Percentiles rank a stretch among this genome's conserved stretches.
phyloP scores from a whole-genome alignment of 148 eudicot species.

The Beta vulgaris region DNA sequence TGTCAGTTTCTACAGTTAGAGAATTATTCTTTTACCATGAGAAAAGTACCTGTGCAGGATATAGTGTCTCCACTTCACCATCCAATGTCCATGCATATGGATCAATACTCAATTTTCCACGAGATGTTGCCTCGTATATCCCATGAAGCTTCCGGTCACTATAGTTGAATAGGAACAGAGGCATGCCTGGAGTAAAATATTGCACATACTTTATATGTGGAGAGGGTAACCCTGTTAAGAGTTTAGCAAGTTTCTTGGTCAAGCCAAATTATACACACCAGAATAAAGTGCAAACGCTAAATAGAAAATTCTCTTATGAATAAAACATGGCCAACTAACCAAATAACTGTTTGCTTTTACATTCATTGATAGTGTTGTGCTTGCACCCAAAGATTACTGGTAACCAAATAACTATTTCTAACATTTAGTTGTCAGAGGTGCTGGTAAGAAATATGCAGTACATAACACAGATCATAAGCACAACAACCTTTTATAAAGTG shows the following conservation, averaged over 20 bases:
- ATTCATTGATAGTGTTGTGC: conserved; percentile 51
- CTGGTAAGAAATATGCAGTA: not conserved
- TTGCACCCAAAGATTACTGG: conserved; percentile 74
- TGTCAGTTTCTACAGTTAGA: too few relatives aligned
- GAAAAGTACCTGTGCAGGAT: conserved; percentile 63
- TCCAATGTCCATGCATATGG: conserved; percentile 57
- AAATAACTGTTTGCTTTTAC: conserved; percentile 43
- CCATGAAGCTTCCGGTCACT: conserved; percentile 70
- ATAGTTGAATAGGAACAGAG: conserved; percentile 69
- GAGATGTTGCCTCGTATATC: conserved; percentile 56
- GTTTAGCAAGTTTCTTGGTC: not conserved
- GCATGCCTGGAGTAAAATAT: conserved; percentile 49
- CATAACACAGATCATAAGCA: not conserved
- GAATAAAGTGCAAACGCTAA: not conserved
- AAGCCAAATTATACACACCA: not conserved
- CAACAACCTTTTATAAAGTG: not conserved
- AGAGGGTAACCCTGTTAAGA: conserved; percentile 58
- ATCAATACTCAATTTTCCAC: conserved; percentile 50
- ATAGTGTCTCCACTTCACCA: conserved; percentile 40
- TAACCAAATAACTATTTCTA: too few relatives aligned
- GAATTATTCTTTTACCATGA: not conserved
- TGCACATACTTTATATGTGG: conserved; percentile 54
- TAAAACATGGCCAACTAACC: conserved; percentile 36
- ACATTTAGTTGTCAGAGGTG: not conserved
- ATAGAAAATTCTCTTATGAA: not conserved